phyloP scores from a whole-genome alignment of 177 flowering plant genomes.

The Tripterygium wilfordii region DNA sequence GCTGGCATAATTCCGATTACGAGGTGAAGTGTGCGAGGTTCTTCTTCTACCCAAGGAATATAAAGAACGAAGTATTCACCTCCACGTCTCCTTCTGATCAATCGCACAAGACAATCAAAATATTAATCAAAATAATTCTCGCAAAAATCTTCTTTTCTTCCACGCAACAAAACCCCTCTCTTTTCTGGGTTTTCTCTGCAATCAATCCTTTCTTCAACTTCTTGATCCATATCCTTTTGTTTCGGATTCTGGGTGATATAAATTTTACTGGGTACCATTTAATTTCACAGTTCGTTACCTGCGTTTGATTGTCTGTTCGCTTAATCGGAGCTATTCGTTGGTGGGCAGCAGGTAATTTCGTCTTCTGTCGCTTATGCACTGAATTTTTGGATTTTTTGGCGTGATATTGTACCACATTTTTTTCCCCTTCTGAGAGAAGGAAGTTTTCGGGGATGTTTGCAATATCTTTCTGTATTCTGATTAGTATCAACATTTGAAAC shows the following conservation, averaged over 20 bases:
- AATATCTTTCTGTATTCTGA: too few species aligned
- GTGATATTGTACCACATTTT: too few species aligned
- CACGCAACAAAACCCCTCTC: slow-evolving; percentile 20
- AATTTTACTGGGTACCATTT: slow-evolving; percentile 8
- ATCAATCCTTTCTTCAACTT: not conserved
- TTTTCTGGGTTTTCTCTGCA: not conserved
- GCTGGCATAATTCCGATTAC: too few species aligned
- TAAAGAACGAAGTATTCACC: not conserved
- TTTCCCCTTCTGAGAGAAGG: too few species aligned
- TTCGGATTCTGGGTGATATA: not conserved
- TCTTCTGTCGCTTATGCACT: slow-evolving; percentile 1
- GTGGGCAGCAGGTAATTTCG: slow-evolving; percentile 22
- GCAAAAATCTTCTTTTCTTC: slow-evolving; percentile 15
- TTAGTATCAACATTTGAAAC: too few species aligned
- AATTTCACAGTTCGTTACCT: not conserved
- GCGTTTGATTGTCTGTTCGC: too few species aligned
- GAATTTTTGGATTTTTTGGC: too few species aligned
- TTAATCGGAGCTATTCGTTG: too few species aligned
- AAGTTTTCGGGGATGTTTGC: too few species aligned
- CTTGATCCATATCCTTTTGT: not conserved
- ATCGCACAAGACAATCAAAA: too few species aligned
- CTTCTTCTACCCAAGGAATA: not conserved
- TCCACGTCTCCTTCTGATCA: slow-evolving; percentile 10
- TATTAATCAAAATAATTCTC: too few species aligned
- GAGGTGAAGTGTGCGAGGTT: too few species aligned